A percentile compares a stretch with the other conserved stretches of the same genome.
Conservation (phyloP, 305 asterid species). For the Solanum chacoense region DNA sequence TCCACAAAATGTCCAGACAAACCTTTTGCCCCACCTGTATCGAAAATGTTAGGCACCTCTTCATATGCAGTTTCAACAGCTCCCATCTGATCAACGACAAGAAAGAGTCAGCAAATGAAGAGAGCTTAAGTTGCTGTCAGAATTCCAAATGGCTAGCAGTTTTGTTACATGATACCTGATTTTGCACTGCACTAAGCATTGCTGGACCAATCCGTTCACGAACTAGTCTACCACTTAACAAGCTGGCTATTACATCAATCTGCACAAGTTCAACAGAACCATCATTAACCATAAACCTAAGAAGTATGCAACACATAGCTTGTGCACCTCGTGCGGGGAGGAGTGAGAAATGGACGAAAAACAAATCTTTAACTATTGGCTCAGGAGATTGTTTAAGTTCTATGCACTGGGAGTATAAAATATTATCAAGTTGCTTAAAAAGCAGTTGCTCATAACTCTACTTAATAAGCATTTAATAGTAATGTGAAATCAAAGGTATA, state of each 20-base stretch:
- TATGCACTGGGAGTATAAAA: background rate
- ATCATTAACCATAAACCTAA: background rate
- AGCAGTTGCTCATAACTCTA: background rate
- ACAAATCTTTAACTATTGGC: background rate
- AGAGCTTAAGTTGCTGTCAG: background rate
- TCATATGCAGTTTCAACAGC: constrained; percentile 75
- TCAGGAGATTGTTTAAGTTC: background rate
- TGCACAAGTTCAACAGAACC: constrained; percentile 13
- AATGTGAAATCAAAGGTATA: background rate
- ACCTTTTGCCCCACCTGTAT: constrained; percentile 90
- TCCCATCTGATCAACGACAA: constrained; percentile 58
- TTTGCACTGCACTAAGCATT: constrained; percentile 95
- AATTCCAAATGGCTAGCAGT: background rate
- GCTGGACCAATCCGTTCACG: constrained; percentile 98
- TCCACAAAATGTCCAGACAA: constrained; percentile 74
- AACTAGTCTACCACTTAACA: constrained; percentile 91
- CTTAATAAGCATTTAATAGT: background rate
- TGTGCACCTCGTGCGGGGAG: background rate
- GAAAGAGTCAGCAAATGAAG: background rate
- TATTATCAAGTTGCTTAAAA: background rate
- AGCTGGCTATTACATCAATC: constrained; percentile 95
- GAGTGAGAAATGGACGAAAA: background rate
- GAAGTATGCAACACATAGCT: background rate
- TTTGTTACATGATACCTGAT: constrained; percentile 48
- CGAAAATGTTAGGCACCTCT: constrained; percentile 70